Conservation (phyloP, 2,329 filamentous ascomycete genomes). For the Curvularia eragrostidis region DNA sequence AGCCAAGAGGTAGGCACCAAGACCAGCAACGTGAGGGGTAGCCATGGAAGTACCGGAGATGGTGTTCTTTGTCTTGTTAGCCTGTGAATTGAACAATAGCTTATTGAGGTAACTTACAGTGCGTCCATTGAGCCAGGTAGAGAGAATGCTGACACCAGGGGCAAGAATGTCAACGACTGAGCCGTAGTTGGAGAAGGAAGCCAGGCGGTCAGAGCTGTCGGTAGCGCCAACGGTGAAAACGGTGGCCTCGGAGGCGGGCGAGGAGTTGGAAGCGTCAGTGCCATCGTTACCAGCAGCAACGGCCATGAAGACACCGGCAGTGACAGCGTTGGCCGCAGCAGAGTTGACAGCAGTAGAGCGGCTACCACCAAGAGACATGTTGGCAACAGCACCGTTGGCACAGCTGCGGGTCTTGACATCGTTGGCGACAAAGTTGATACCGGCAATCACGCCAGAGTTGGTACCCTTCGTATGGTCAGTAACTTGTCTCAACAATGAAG, state of each 20-base stretch:
- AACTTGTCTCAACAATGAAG: constrained; percentile 7
- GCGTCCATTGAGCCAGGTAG: constrained; percentile 56
- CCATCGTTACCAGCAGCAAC: constrained; percentile 52
- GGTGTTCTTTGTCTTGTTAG: constrained; percentile 48
- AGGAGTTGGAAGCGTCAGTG: constrained; percentile 41
- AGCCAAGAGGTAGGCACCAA: constrained; percentile 72
- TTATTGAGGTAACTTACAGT: constrained; percentile 30
- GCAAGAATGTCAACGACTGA: constrained; percentile 49
- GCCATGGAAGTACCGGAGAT: constrained; percentile 72
- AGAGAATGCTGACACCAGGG: constrained; percentile 53
- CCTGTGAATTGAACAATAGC: constrained; percentile 2
- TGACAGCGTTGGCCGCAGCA: constrained; percentile 46
- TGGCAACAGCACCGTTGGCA: constrained; percentile 47
- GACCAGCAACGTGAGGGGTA: constrained; percentile 71
- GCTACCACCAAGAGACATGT: constrained; percentile 52
- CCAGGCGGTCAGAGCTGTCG: constrained; percentile 45
- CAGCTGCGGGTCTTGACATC: constrained; percentile 46
- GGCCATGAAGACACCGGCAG: constrained; percentile 49
- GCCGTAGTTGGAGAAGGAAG: constrained; percentile 52
- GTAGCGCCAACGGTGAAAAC: constrained; percentile 52
- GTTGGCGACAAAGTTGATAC: constrained; percentile 48
- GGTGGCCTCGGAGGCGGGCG: constrained; percentile 49
- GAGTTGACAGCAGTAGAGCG: constrained; percentile 49
- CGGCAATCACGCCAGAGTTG: constrained; percentile 50
- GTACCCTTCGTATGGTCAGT: constrained; percentile 42